phyloP scores from a whole-genome alignment of 2,329 filamentous ascomycete genomes.

The Pyricularia sp. region DNA sequence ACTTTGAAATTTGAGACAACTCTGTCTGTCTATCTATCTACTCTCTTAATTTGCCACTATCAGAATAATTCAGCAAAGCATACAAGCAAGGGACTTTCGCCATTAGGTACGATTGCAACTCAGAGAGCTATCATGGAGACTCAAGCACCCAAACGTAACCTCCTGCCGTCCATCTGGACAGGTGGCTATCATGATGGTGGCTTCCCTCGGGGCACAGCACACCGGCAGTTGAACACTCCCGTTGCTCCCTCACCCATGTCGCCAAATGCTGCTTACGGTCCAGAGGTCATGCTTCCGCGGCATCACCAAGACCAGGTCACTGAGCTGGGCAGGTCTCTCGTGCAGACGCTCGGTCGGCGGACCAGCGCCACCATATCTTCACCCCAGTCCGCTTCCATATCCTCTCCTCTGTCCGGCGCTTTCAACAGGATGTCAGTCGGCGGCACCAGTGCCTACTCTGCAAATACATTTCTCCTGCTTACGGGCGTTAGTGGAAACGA shows the following conservation, averaged over 20 bases:
- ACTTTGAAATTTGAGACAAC: background rate
- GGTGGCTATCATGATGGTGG: background rate
- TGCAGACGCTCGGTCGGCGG: background rate
- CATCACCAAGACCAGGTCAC: slow-evolving; percentile 1
- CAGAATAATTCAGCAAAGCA: background rate
- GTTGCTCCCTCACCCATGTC: slow-evolving; percentile 1
- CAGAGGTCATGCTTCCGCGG: background rate
- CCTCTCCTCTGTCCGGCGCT: slow-evolving; percentile 2
- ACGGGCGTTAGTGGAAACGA: background rate
- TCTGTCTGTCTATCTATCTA: background rate
- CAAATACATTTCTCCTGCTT: slow-evolving; percentile 2
- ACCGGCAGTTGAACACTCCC: background rate
- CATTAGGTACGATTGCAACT: background rate
- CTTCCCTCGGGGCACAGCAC: background rate
- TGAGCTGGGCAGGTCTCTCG: background rate
- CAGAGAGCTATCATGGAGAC: background rate
- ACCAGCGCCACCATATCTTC: background rate
- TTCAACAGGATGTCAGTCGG: background rate
- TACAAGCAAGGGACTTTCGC: background rate
- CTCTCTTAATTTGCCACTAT: background rate
- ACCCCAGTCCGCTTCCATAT: background rate
- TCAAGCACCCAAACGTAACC: background rate
- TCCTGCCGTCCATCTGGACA: slow-evolving; percentile 1
- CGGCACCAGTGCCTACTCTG: background rate
- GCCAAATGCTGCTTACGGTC: background rate